Evolutionary conservation across 2,329 filamentous ascomycete genomes (phyloP), one percentile per base, ranked within the genome.

Genomic region (Onygenales sp.): DNA sequence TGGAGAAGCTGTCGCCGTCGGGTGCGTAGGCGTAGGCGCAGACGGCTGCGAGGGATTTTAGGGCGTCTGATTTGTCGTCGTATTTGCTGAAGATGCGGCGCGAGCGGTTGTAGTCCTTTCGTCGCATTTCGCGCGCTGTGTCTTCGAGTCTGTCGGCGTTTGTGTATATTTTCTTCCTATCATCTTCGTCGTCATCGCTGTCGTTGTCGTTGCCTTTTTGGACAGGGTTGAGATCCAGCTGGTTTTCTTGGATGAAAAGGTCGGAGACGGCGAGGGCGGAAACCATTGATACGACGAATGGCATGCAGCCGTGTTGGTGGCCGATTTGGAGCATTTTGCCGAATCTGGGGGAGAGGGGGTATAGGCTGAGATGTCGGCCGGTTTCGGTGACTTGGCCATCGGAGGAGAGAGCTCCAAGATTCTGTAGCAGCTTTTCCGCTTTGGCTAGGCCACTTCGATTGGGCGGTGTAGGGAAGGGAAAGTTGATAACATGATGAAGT

Each of bases 381-480:
- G 88, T 77, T 40, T 82, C 79, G 0, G 92, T 95, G 14, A 96
- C 84, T 61, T 86, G 81, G 0, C 89, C 88, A 8, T 79, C 77
- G 0, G 79, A 61, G 9, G 83, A 82, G 34, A 97, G 76, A 1
- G 92, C 93, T 0, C 88, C 88, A 3, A 98, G 79, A 65, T 95
- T 94, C 46, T 81, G 84, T 7, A 98, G 77, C 6, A 96, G 77
- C 63, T 86, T 89, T 71, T 98, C 93, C 0, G 93, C 90, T 64
- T 86, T 88, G 48, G 82, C 80, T 17, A 98, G 76, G 57, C 84
- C 88, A 51, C 83, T 77, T 11, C 84, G 79, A 61, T 90, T 85
- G 1, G 93, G 93, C 0, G 90, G 84, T 11, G 92, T 97, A 3
- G 93, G 93, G 67, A 97, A 98, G 0, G 94, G 93, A 67, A 98